Evolutionary conservation across 1,284 basidiomycete species (phyloP).

Genomic region (Apiotrichum veenhuisii): DNA sequence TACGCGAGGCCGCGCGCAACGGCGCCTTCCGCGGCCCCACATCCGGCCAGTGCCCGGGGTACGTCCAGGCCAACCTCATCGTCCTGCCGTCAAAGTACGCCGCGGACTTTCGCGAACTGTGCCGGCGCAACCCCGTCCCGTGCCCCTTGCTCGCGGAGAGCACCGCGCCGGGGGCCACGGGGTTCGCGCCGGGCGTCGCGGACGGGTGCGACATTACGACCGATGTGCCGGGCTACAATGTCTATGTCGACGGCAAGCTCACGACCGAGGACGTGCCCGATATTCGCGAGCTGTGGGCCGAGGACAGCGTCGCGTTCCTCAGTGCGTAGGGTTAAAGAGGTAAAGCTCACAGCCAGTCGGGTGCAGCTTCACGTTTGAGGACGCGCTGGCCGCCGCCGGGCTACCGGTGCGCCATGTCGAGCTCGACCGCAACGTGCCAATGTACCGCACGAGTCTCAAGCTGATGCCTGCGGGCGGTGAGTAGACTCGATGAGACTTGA

Average conservation of each 20-base stretch:
- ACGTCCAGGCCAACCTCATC: conserved; percentile 42
- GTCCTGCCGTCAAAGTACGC: conserved; percentile 32
- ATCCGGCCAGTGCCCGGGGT: conserved; percentile 19
- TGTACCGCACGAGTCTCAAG: conserved; percentile 29
- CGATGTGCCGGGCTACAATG: conserved; percentile 34
- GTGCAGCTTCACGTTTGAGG: conserved; percentile 40
- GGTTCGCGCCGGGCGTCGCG: conserved; percentile 23
- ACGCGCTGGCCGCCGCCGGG: conserved; percentile 23
- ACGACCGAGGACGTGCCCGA: conserved; percentile 20
- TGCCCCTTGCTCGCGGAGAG: conserved; percentile 39
- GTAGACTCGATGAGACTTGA: neutral
- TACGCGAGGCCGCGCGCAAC: conserved; percentile 5
- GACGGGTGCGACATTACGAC: conserved; percentile 32
- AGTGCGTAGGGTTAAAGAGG: conserved; percentile 17
- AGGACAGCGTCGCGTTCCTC: conserved; percentile 36
- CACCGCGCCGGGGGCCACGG: conserved; percentile 18
- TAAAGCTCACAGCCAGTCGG: conserved; percentile 20
- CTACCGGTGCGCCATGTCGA: conserved; percentile 30
- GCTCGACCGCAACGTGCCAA: conserved; percentile 28
- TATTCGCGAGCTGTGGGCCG: conserved; percentile 24
- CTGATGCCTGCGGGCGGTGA: conserved; percentile 24
- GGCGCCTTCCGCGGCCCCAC: conserved; percentile 11
- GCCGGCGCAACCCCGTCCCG: conserved; percentile 38
- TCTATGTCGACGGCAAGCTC: conserved; percentile 24
- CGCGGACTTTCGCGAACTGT: conserved; percentile 36